A percentile compares a stretch with the other conserved stretches of the same genome.
Conservation (phyloP, 345 rosid genomes). For the Mercurialis annua region DNA sequence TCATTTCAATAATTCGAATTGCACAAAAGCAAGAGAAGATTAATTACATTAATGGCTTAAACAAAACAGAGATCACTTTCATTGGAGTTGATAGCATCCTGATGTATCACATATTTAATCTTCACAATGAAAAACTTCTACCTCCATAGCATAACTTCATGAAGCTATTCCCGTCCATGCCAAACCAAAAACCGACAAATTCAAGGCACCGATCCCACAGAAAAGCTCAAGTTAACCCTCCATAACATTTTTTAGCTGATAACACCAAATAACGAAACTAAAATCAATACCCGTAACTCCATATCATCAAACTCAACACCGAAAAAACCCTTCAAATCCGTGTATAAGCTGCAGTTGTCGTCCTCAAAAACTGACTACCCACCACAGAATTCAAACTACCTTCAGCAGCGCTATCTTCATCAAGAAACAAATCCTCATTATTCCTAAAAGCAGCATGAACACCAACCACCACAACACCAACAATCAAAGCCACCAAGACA, state of each 20-base stretch:
- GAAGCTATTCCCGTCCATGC: background rate
- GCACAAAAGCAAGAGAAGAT: background rate
- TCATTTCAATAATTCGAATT: background rate
- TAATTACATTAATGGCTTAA: background rate
- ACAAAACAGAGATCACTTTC: background rate
- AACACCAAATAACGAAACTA: background rate
- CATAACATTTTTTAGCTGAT: background rate
- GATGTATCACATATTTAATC: background rate
- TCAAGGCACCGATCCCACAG: no score
- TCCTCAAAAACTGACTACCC: conserved; percentile 44
- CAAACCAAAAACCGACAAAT: background rate
- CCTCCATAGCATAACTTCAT: background rate
- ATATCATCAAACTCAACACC: background rate
- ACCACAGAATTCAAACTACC: conserved; percentile 63
- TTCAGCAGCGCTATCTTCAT: conserved; percentile 53
- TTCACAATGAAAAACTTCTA: background rate
- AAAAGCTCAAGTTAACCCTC: background rate
- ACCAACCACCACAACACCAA: conserved; percentile 56
- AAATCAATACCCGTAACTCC: background rate
- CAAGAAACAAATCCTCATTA: conserved; percentile 71
- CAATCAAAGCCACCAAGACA: conserved; percentile 58
- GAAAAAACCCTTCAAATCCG: conserved; percentile 38
- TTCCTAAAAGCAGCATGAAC: conserved; percentile 59
- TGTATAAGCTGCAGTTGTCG: conserved; percentile 45
- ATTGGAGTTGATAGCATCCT: background rate